Base-by-base conservation (phyloP, 495 filamentous ascomycete genomes). In the Daldinia caldariorum region DNA sequence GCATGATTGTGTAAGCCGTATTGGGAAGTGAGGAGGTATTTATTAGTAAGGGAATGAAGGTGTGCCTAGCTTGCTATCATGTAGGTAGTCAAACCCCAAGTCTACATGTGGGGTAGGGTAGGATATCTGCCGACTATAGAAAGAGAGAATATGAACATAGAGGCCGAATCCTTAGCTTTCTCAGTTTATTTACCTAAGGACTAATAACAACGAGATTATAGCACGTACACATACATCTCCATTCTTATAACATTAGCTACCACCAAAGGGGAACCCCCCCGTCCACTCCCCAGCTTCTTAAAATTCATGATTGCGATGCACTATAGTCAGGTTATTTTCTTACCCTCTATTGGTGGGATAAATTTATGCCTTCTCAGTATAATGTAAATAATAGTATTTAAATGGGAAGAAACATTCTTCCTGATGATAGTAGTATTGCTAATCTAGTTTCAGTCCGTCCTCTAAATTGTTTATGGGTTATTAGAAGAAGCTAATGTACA, bases 21-120 rank as follows among this genome's bases (percentile, higher is more conserved):
- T 32, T 66, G 43, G 18, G 14, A 14, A 32, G 41, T 34, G 32
- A 41, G 18, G 54, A 51, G 41, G 43, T 47, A 22, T 14, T 59
- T 59, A 66, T 66, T 66, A 54, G 32, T 66, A 66, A 66, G 34
- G 18, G 16, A 66, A 59, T 59, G 20, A 53, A 34, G 55, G 50
- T 43, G 45, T 53, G 14, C 20, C 13, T 57, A 0, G 31, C 16
- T 57, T 2, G 31, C 16, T 43, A 16, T 58, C 43, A n/a, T n/a
- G n/a, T n/a, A n/a, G n/a, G n/a, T 50, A 41, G 58, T 53, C 62
- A 38, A 34, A 14, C 55, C 41, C 63, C 63, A 58, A 66, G 63
- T 12, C 18, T 53, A 51, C 32, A 43, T 43, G 63, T 51, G 63
- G 63, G 63, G n/a, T n/a, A n/a, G n/a, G 63, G 63, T 32, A 34